Conservation (phyloP, 148 eudicot species). For the Persicaria maculosa region DNA sequence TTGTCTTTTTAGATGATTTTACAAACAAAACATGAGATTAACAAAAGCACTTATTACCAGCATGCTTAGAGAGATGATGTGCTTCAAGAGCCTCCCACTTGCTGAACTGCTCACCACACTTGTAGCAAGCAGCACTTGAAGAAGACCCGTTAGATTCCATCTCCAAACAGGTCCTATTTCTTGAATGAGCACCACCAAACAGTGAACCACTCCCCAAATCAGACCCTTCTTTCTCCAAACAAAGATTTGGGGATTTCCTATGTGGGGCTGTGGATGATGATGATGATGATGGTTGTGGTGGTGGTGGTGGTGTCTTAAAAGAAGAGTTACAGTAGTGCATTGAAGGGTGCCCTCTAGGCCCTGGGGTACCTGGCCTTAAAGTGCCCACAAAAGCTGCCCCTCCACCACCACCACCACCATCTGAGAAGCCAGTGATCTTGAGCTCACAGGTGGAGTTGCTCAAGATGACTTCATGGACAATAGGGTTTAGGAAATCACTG, state of each 20-base stretch:
- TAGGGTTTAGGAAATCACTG: constrained; percentile 87
- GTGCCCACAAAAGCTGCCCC: constrained; percentile 66
- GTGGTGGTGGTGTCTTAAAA: constrained; percentile 14
- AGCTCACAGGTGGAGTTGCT: constrained; percentile 81
- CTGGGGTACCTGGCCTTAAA: constrained; percentile 88
- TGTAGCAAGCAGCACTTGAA: constrained; percentile 53
- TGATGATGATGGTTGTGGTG: not conserved
- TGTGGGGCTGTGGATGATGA: constrained; percentile 14
- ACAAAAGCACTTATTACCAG: constrained; percentile 46
- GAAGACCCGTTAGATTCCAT: constrained; percentile 34
- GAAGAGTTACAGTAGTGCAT: constrained; percentile 60
- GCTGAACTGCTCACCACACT: constrained; percentile 79
- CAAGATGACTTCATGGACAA: constrained; percentile 84
- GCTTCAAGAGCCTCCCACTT: constrained; percentile 92
- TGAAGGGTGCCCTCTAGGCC: constrained; percentile 75
- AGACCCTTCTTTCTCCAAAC: constrained; percentile 18
- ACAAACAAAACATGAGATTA: not conserved
- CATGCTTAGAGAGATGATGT: constrained; percentile 96
- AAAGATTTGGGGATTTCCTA: constrained; percentile 34
- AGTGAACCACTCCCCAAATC: constrained; percentile 10
- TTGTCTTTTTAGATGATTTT: not conserved
- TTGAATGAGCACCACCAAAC: constrained; percentile 28
- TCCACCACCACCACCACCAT: constrained; percentile 21
- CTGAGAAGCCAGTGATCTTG: constrained; percentile 61
- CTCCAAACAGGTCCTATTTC: constrained; percentile 40